Evolutionary conservation across 2,329 filamentous ascomycete species (phyloP).

Genomic region (Ilyonectria robusta): DNA sequence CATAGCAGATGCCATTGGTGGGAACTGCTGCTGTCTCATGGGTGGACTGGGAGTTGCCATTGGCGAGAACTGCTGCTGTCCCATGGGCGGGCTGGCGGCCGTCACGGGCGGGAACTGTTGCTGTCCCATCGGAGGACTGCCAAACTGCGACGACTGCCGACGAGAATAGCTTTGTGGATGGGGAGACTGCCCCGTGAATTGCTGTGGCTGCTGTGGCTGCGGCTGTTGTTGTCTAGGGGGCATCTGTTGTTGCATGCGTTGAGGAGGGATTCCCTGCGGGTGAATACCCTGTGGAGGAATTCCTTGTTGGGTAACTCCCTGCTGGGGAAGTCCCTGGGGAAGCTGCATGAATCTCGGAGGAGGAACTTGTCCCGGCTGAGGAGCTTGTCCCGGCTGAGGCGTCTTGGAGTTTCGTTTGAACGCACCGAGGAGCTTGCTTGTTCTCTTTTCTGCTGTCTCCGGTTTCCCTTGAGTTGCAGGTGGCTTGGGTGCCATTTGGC

Average conservation of each 20-base stretch:
- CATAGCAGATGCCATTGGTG: conserved; percentile 7
- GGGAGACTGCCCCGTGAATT: conserved; percentile 15
- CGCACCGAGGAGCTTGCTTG: conserved; percentile 50
- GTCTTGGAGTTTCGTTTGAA: conserved; percentile 52
- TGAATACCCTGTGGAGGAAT: conserved; percentile 19
- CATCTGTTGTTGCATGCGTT: conserved; percentile 36
- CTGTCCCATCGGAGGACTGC: conserved; percentile 34
- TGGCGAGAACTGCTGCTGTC: conserved; percentile 32
- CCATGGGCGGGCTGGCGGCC: conserved; percentile 7
- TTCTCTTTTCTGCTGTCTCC: conserved; percentile 42
- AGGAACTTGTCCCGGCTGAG: conserved; percentile 39
- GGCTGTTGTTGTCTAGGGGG: conserved; percentile 21
- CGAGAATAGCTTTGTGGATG: conserved; percentile 35
- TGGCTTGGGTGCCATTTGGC: conserved; percentile 45
- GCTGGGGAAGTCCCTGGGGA: conserved; percentile 21
- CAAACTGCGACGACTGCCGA: conserved; percentile 38
- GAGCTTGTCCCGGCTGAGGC: conserved; percentile 41
- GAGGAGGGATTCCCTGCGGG: conserved; percentile 27
- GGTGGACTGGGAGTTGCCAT: conserved; percentile 29
- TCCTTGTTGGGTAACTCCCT: conserved; percentile 20
- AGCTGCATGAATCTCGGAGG: conserved; percentile 10
- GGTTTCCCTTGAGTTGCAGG: conserved; percentile 35
- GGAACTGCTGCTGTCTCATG: conserved; percentile 37
- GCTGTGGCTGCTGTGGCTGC: conserved; percentile 15
- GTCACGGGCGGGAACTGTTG: conserved; percentile 26